A percentile compares a stretch with the other conserved stretches of the same genome.
phyloP scores from a whole-genome alignment of 2,329 filamentous ascomycete species.

The Lasiodiplodia sp. region DNA sequence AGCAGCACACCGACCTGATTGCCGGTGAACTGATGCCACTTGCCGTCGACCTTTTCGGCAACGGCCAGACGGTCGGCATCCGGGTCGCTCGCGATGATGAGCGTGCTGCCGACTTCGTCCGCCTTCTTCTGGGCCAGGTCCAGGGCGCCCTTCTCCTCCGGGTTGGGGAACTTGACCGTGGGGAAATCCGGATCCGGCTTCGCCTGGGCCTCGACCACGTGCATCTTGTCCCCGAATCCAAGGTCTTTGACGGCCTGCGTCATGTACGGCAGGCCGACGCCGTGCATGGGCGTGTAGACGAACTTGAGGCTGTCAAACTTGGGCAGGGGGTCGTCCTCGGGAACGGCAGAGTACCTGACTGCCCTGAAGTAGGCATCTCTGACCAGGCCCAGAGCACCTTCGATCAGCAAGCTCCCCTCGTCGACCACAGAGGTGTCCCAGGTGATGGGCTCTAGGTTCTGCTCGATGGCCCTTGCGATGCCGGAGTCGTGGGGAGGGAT shows the following conservation, averaged over 20 bases:
- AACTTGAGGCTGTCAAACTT: slow-evolving; percentile 46
- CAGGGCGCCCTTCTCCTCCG: slow-evolving; percentile 69
- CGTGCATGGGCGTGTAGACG: slow-evolving; percentile 66
- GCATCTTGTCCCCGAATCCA: slow-evolving; percentile 54
- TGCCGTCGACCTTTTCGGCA: slow-evolving; percentile 63
- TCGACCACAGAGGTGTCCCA: slow-evolving; percentile 57
- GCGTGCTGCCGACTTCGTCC: slow-evolving; percentile 52
- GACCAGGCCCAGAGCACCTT: slow-evolving; percentile 51
- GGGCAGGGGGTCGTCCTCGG: slow-evolving; percentile 39
- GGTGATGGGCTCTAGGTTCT: slow-evolving; percentile 61
- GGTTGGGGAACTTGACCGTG: slow-evolving; percentile 70
- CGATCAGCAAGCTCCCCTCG: slow-evolving; percentile 47
- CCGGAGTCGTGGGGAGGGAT: slow-evolving; percentile 67
- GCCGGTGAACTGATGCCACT: slow-evolving; percentile 69
- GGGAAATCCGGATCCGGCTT: slow-evolving; percentile 69
- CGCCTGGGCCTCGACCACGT: slow-evolving; percentile 59
- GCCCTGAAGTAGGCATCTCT: slow-evolving; percentile 53
- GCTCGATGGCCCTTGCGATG: slow-evolving; percentile 64
- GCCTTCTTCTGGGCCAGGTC: slow-evolving; percentile 66
- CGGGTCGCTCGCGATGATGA: slow-evolving; percentile 70
- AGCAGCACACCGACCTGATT: slow-evolving; percentile 70
- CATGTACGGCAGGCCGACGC: slow-evolving; percentile 61
- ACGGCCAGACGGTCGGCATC: slow-evolving; percentile 71
- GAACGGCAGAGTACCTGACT: slow-evolving; percentile 50
- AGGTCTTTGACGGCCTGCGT: slow-evolving; percentile 48